Percentiles rank a stretch among this genome's conserved stretches.
These are phyloP conservation scores for Zymoseptoria crescenta DNA, from an alignment of 2,329 filamentous ascomycete genomes.

Conservation along the genomic window DNA sequence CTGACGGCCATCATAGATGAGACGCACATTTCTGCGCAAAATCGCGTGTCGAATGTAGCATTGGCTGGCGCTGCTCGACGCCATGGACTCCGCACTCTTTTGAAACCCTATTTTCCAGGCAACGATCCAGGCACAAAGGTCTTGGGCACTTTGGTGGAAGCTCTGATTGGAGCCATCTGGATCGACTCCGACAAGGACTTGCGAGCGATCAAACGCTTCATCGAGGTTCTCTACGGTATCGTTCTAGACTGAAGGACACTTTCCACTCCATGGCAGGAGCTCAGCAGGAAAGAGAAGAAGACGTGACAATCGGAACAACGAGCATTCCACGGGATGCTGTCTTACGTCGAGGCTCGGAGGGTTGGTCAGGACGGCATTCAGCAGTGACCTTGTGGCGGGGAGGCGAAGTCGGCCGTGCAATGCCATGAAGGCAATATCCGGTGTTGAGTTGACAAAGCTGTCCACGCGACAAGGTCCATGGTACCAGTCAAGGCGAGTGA, in stretches of 20 bases:
- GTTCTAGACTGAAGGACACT: background rate
- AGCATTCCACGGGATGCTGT: too few relatives aligned
- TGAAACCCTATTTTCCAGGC: background rate
- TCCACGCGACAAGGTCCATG: too few relatives aligned
- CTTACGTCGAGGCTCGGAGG: background rate
- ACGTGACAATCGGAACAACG: too few relatives aligned
- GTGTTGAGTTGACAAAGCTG: too few relatives aligned
- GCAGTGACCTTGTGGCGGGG: too few relatives aligned
- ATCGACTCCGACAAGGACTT: background rate
- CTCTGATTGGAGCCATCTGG: background rate
- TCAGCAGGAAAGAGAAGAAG: too few relatives aligned
- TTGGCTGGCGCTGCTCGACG: background rate
- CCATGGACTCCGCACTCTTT: background rate
- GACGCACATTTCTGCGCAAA: background rate
- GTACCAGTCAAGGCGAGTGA: too few relatives aligned
- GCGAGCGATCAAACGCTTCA: background rate
- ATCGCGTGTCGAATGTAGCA: background rate
- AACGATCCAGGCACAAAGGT: background rate
- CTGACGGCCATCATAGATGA: background rate
- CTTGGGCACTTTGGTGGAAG: background rate
- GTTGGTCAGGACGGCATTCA: background rate
- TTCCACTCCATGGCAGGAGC: too few relatives aligned
- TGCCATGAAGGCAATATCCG: too few relatives aligned
- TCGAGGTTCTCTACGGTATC: background rate
- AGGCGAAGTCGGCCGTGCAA: too few relatives aligned